Conservation (phyloP, 768 basidiomycete genomes). For the Tulasnella sp. region DNA sequence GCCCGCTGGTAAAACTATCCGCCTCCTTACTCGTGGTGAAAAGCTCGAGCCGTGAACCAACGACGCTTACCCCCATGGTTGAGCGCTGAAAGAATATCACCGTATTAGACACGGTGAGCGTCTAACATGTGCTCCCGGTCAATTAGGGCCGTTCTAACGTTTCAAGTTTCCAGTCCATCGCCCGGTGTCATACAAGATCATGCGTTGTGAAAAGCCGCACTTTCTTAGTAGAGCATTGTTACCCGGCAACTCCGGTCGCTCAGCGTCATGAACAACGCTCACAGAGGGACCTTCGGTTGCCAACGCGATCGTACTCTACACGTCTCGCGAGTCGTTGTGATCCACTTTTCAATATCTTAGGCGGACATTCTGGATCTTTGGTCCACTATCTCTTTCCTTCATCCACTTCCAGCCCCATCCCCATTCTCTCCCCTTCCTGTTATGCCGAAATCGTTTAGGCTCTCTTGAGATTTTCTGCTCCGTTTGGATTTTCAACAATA, state of each 20-base stretch:
- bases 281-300: not conserved
- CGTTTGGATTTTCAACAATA: not conserved
- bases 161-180: not conserved
- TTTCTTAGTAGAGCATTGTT: not conserved
- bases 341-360: not conserved
- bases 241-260: not conserved
- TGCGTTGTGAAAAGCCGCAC: not conserved
- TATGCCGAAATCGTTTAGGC: not conserved
- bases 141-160: not conserved
- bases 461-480: not conserved
- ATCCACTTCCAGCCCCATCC: not conserved
- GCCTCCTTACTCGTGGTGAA: conserved; percentile 82
- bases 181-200: not conserved
- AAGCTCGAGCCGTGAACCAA: conserved; percentile 63
- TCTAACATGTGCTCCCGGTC: not conserved
- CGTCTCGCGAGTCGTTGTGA: not conserved
- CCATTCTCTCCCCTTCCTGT: not conserved
- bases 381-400: not conserved
- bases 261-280: not conserved
- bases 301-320: not conserved
- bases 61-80: not conserved
- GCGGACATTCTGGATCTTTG: not conserved
- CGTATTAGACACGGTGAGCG: not conserved
- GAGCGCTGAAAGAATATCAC: not conserved
- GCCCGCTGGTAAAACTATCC: conserved; percentile 64